phyloP scores from a whole-genome alignment of 352 stramenopile genomes.

The Pythium grandisporangium region DNA sequence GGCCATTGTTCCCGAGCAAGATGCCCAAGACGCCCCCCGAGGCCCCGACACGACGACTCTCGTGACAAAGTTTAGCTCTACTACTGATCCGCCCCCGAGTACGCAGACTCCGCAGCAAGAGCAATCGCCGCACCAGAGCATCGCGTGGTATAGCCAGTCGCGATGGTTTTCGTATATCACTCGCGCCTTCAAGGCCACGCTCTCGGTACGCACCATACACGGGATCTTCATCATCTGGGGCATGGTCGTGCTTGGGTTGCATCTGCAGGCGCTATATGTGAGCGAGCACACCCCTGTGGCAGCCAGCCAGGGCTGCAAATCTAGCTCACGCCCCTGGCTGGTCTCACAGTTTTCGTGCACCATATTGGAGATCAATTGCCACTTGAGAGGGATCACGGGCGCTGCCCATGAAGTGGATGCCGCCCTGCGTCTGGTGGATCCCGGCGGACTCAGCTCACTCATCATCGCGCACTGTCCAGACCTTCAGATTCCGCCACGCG shows the following conservation, averaged over 20 bases:
- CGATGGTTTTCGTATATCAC: neutral
- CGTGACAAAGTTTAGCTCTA: too few relatives aligned
- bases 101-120: too few relatives aligned
- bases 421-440: conserved; percentile 1
- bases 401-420: conserved; percentile 1
- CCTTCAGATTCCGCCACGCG: conserved; percentile 3
- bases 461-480: conserved; percentile 9
- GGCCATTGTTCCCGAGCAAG: too few relatives aligned
- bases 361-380: conserved; percentile 17
- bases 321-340: conserved; percentile 12
- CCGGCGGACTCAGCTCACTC: conserved; percentile 1
- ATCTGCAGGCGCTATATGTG: conserved; percentile 2
- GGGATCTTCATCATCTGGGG: conserved; percentile 5
- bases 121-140: too few relatives aligned
- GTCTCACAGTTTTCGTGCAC: conserved; percentile 10
- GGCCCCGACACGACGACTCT: too few relatives aligned
- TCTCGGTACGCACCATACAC: conserved; percentile 1
- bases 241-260: conserved; percentile 1
- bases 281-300: neutral
- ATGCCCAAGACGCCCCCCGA: too few relatives aligned
- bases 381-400: conserved; percentile 5
- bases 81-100: too few relatives aligned
- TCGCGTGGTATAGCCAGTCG: neutral
- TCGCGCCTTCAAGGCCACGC: neutral
- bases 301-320: conserved; percentile 8